Base-by-base conservation (phyloP, 805 yeast species). In the Kodamaea laetipori region DNA sequence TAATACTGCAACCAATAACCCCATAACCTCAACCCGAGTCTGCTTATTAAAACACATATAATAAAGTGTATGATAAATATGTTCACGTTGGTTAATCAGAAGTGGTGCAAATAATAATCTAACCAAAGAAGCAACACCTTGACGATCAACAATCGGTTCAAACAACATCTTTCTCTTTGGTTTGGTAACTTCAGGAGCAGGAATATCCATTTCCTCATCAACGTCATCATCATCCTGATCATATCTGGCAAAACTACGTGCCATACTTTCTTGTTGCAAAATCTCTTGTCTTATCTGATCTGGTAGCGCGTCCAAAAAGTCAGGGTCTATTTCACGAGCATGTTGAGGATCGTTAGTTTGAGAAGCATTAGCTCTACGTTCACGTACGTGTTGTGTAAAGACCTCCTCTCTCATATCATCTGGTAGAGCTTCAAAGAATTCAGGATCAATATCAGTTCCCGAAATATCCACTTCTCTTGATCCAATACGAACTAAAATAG, bases 391-490 rank as follows among this genome's bases (percentile, higher is more conserved):
- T 49, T 89, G 92, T 0, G 90, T 80, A 57, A 87, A 82, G 0
- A 90, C 97, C 56, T 90, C 97, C 49, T 89, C 95, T 39, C 97
- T 72, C 86, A 90, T 86, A 41, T 87, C 94, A 34, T 88, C 96
- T 0, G 97, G 97, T 27, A 90, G 72, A 0, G 96, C 97, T 54
- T 84, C 85, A 47, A 90, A 71, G 59, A 89, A 90, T 52, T 86
- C 92, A 0, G 96, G 95, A 64, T 90, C 97, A 46, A 90, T 88
- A 43, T 87, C 97, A 2, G 96, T 82, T 0, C 94, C 95, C 31
- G 90, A 78, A 27, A 90, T 86, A 57, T 90, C 95, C 26, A 90
- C 90, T 39, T 82, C 81, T 19, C 83, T 65, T 17, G 85, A 95
- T 27, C 89, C 90, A 51, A 90, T 84, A 9, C 71, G 71, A 3